phyloP scores from a whole-genome alignment of 495 filamentous ascomycete genomes.

The Aspergillus ostianus region DNA sequence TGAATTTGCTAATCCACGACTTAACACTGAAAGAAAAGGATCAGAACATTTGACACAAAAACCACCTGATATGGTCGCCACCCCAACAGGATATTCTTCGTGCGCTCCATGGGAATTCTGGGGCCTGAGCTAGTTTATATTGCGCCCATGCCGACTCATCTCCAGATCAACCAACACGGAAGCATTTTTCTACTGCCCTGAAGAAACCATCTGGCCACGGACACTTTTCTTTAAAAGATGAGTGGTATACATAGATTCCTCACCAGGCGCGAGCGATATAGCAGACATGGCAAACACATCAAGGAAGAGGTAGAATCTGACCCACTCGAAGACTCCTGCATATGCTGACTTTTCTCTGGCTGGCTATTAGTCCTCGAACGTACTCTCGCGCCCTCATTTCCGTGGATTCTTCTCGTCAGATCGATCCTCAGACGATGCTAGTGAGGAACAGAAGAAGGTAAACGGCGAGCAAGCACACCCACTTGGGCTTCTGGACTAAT shows the following conservation, averaged over 20 bases:
- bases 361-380: conserved; percentile 21
- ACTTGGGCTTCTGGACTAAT: background rate
- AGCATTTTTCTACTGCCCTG: conserved; percentile 1
- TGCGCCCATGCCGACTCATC: conserved; percentile 30
- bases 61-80: conserved; percentile 28
- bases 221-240: conserved; percentile 34
- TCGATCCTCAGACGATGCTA: conserved; percentile 14
- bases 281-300: conserved; percentile 44
- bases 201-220: background rate
- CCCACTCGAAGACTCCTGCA: background rate
- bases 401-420: conserved; percentile 37
- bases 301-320: conserved; percentile 46
- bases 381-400: conserved; percentile 30
- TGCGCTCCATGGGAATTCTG: conserved; percentile 27
- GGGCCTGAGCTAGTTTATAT: conserved; percentile 28
- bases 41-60: background rate
- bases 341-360: conserved; percentile 6
- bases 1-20: conserved; percentile 4
- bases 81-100: conserved; percentile 9
- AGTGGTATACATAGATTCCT: conserved; percentile 67
- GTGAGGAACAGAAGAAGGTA: conserved; percentile 44
- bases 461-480: background rate
- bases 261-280: conserved; percentile 68
- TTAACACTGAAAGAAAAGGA: background rate
- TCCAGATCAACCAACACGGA: background rate